These are phyloP conservation scores for Tritrichomonas foetus DNA, from an alignment of 208 protist genomes.

Conservation along the genomic window DNA sequence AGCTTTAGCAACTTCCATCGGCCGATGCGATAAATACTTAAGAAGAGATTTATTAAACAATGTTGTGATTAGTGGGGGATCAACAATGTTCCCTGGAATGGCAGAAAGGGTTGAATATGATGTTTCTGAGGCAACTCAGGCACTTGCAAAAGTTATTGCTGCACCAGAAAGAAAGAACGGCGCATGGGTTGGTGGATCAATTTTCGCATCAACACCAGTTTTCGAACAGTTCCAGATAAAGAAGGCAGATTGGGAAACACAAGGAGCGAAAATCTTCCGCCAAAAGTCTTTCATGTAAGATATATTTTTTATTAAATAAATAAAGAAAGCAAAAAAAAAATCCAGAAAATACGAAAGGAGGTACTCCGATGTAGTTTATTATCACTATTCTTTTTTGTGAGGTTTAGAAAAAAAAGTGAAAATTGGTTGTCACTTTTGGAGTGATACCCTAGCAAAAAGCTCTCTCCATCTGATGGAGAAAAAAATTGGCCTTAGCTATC, in stretches of 20 bases:
- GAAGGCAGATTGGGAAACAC: constrained; percentile 57
- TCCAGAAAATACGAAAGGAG: too few relatives aligned
- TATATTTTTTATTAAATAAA: not conserved
- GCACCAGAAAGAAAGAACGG: constrained; percentile 73
- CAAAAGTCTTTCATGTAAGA: constrained; percentile 35
- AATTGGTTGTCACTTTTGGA: too few relatives aligned
- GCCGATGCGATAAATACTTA: constrained; percentile 67
- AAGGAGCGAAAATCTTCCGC: not conserved
- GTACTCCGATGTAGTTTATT: too few relatives aligned
- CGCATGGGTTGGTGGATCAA: constrained; percentile 59
- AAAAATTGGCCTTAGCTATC: too few relatives aligned
- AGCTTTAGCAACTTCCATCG: constrained; percentile 51
- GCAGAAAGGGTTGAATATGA: constrained; percentile 86
- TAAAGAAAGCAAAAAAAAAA: too few relatives aligned
- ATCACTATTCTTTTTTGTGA: too few relatives aligned
- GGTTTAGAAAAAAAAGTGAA: too few relatives aligned
- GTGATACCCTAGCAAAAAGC: too few relatives aligned
- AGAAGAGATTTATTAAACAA: constrained; percentile 62
- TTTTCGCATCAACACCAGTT: constrained; percentile 14
- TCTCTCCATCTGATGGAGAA: too few relatives aligned
- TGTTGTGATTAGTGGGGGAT: constrained; percentile 62
- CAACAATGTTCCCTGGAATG: constrained; percentile 73
- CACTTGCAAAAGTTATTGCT: constrained; percentile 58
- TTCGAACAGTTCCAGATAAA: constrained; percentile 49
- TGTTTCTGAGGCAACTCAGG: constrained; percentile 51